phyloP scores from a whole-genome alignment of 352 stramenopile genomes.

The Pythium aphanidermatum region DNA sequence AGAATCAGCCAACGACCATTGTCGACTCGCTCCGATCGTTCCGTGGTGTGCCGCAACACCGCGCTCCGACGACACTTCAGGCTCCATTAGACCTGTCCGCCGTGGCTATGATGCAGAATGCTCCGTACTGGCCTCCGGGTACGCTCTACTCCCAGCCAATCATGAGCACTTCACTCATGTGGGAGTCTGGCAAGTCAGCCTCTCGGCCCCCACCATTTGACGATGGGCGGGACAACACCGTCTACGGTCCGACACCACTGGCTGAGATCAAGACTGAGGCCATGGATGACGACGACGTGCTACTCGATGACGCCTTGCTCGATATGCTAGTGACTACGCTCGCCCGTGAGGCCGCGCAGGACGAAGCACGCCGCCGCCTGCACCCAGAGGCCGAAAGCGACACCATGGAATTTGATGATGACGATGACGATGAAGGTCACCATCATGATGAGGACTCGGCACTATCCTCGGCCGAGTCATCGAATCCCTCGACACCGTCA shows the following conservation, averaged over 20 bases:
- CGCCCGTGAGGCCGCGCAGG: conserved; percentile 12
- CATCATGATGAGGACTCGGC: conserved; percentile 6
- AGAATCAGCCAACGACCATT: conserved; percentile 4
- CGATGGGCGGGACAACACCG: not conserved
- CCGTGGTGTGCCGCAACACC: too few species aligned
- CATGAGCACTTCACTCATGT: conserved; percentile 8
- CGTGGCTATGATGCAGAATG: not conserved
- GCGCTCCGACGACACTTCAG: not conserved
- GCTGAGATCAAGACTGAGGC: conserved; percentile 8
- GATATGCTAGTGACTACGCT: conserved; percentile 19
- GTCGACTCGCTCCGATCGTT: not conserved
- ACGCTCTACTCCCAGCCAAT: too few species aligned
- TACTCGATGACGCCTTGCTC: conserved; percentile 21
- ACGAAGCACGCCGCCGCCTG: not conserved
- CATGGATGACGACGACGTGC: conserved; percentile 14
- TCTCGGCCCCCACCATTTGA: conserved; percentile 1
- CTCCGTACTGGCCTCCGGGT: conserved; percentile 1
- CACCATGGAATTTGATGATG: not conserved
- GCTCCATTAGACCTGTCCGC: not conserved
- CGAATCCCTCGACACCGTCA: conserved; percentile 15
- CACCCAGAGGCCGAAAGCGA: not conserved
- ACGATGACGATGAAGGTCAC: conserved; percentile 4
- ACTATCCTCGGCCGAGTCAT: conserved; percentile 7
- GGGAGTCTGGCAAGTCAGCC: conserved; percentile 5
- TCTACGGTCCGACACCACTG: not conserved